Conservation (phyloP, 2,329 filamentous ascomycete species). For the Rachicladosporium sp. region DNA sequence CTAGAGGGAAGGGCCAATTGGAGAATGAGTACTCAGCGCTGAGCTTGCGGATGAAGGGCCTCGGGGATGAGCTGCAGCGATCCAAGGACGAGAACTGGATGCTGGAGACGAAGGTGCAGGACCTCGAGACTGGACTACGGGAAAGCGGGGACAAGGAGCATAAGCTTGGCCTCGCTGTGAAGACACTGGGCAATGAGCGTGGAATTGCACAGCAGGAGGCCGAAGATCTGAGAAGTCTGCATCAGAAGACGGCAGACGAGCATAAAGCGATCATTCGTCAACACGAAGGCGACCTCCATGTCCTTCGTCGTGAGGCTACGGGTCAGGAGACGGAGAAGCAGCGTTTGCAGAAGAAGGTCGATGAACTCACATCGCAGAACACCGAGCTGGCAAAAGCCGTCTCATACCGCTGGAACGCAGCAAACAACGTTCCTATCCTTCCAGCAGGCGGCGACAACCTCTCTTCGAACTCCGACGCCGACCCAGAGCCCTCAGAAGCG, state of each 20-base stretch:
- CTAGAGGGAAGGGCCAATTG: constrained; percentile 62
- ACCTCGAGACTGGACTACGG: constrained; percentile 59
- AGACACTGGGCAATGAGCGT: constrained; percentile 61
- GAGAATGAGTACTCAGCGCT: constrained; percentile 73
- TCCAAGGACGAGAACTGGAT: constrained; percentile 99
- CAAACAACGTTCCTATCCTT: constrained; percentile 21
- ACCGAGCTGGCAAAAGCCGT: constrained; percentile 80
- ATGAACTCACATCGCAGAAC: constrained; percentile 80
- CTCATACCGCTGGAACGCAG: constrained; percentile 48
- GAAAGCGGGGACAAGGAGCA: constrained; percentile 74
- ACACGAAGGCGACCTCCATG: constrained; percentile 78
- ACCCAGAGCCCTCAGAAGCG: constrained; percentile 71
- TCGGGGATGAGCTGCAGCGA: constrained; percentile 88
- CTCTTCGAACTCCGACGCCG: constrained; percentile 40
- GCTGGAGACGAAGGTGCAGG: constrained; percentile 82
- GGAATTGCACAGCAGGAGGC: constrained; percentile 68
- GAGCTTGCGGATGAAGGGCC: constrained; percentile 62
- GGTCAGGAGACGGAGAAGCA: constrained; percentile 67
- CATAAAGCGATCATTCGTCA: constrained; percentile 64
- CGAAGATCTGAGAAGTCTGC: constrained; percentile 72
- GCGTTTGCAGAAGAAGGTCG: constrained; percentile 71
- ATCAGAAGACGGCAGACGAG: constrained; percentile 72
- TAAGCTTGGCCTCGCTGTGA: constrained; percentile 62
- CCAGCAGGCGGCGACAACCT: constrained; percentile 50
- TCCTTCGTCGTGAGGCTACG: constrained; percentile 66